Evolutionary conservation across 306 rosid genomes (phyloP), one percentile per base, ranked within the genome.

Genomic region (Prunus mume): DNA sequence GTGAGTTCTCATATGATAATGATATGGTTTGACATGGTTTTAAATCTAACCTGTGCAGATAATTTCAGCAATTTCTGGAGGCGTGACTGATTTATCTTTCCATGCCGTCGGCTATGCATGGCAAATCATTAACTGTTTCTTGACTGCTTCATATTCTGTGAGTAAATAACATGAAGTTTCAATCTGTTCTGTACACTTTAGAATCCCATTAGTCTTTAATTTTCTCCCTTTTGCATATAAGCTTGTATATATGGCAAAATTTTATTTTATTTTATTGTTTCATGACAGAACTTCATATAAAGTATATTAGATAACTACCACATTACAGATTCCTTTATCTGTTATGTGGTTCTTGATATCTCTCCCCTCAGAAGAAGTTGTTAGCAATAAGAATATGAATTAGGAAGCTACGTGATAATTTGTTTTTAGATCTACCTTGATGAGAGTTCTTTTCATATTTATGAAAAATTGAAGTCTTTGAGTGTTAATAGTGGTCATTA

Each of bases 101-200:
- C 93, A 91, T 73, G 89, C 96, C 22, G 64, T 86, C 24, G 98
- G 99, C 81, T 96, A 96, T 76, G 75, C 86, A 19, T 96, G 99
- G 99, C 99, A 96, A 85, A 81, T 89, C 68, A 52, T 83, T 68
- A 96, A 96, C 86, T 96, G 99, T 81, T 92, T 96, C 85, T 85
- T 96, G 83, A 92, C 99, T 50, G 98, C 99, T 27, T 92, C 99
- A 60, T 96, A 96, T 88, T 96, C 99, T 72, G 99, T 96, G 86
- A 88, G 99, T 89, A 80, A 84, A 80, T 41, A 38, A 71, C 66
- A 66, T 78, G 52, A 52, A 61, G 74, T 54, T 32, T 68, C 17
- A 19, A 58, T 73, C 13, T 19, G 49, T 50, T 47, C 25, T 61
- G 8, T 64, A 80, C 27, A 45, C 20, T 68, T 54, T 17, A 32